Evolutionary conservation across 495 filamentous ascomycete species (phyloP), one percentile per base, ranked within the genome.

Genomic region (Chlorociboria aeruginascens): DNA sequence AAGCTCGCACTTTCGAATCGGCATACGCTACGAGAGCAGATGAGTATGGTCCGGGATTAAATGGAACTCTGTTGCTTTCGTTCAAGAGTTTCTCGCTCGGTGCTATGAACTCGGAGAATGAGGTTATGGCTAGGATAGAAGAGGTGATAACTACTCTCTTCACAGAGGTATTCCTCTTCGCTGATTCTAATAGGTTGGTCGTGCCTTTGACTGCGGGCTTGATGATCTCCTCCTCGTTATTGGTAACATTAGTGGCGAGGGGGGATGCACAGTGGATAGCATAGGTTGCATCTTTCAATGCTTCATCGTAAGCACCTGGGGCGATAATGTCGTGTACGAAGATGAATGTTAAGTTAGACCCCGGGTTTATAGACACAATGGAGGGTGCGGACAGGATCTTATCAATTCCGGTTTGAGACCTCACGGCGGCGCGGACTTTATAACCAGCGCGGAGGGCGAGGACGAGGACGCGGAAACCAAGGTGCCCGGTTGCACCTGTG

Each of bases 191-290:
- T 4, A 70, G 54, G 8, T 56, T 52, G 6, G 60, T 40, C 1
- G 67, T 67, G 0, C 59, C 62, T 6, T 62, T 51, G 12, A 68
- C 50, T 7, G 66, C 63, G 16, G 36, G 36, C 3, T 39, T 17
- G 10, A 39, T 39, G 1, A 39, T 16, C 7, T 39, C 3, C 8
- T 17, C n/a, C 20, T 39, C 36, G 20, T 39, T 7, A 7, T 39
- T 1, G 67, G 64, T 10, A 3, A 43, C 20, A 2, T 3, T 3
- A 8, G 13, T 4, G 1, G 41, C 41, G 0, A 43, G 41, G 13
- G 47, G 47, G 4, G 71, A 70, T 3, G 74, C 72, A 31, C 71
- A 57, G 52, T 78, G 73, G 48, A 78, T 68, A 44, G 73, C 59
- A 52, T 66, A 66, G n/a, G 61, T 67, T 0, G 63, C 68, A 36